Base-by-base conservation (phyloP, 768 basidiomycete genomes). In the Leccinum subtestaceum region DNA sequence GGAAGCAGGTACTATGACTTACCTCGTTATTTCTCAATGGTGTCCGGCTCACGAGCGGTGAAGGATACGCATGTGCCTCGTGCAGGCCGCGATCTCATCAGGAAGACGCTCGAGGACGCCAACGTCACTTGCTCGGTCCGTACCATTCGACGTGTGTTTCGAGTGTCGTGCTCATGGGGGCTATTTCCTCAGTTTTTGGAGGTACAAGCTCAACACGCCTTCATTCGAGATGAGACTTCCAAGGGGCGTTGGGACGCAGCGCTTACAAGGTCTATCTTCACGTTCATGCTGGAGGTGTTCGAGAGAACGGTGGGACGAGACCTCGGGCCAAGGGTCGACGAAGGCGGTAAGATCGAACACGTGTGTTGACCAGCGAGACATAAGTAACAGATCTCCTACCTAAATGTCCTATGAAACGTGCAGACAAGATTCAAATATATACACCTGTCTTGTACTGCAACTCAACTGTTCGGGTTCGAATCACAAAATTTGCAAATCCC, bases 241-340 rank as follows among this genome's bases (percentile, higher is more conserved):
- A 98, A 97, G 72, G 95, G 93, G 2, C 83, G 96, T 55, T 98
- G 94, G 94, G 96, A 98, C 67, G 93, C 94, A 8, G 95, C 95
- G 0, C 76, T 98, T 53, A 93, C 91, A 0, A 80, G 84, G 52
- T 87, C 87, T 21, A 70, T 94, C 32, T 95, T 95, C 70, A 75
- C 76, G 1, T 91, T 88, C 73, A 90, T 97, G 92, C 80, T 98
- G 81, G 95, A 98, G 70, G 85, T 95, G 10, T 98, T 98, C 63
- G 93, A 91, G 62, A 82, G 96, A 63, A 94, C 91, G 0, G 84
- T 93, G 5, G 93, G 83, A 2, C 78, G 93, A 53, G 94, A 98
- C 62, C 76, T 98, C 7, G 96, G 96, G 0, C 86, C 89, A 8
- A 80, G 76, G 43, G 76, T 78, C 0, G 76, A 76, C 15, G 71